Percentiles rank a stretch among this genome's conserved stretches.
These are phyloP conservation scores for Penicillium sp. DNA, from an alignment of 2,329 filamentous ascomycete genomes.

Conservation along the genomic window DNA sequence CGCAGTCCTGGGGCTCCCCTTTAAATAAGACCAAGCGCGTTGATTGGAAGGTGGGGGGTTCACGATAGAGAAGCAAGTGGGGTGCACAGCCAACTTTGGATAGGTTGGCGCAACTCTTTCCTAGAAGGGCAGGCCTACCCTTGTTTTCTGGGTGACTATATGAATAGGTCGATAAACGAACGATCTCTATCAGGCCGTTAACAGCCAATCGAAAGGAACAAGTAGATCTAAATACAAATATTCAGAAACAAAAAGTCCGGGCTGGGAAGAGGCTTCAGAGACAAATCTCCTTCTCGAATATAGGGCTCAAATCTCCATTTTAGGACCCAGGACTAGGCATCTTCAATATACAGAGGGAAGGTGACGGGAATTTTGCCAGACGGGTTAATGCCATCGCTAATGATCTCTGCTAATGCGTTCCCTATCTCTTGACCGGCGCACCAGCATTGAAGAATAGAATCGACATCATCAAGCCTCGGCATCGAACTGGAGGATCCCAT, in stretches of 20 bases:
- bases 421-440: neutral
- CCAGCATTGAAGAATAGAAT: conserved; percentile 1
- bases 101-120: conserved; percentile 10
- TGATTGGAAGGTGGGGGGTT: conserved; percentile 4
- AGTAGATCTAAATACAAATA: too few relatives aligned
- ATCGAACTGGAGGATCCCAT: neutral
- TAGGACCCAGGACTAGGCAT: neutral
- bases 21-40: neutral
- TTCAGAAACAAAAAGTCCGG: too few relatives aligned
- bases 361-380: conserved; percentile 3
- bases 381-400: neutral
- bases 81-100: neutral
- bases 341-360: neutral
- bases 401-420: neutral
- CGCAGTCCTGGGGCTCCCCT: neutral
- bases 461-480: neutral
- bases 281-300: too few relatives aligned
- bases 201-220: too few relatives aligned
- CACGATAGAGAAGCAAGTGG: neutral
- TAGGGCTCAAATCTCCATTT: neutral
- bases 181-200: neutral
- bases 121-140: conserved; percentile 3
- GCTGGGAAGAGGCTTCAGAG: too few relatives aligned
- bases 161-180: neutral
- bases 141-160: neutral